Percentiles rank a stretch among this genome's conserved stretches.
These are phyloP conservation scores for Blastobotrys arbuscula DNA, from an alignment of 1,139 yeast species.

Conservation along the genomic window DNA sequence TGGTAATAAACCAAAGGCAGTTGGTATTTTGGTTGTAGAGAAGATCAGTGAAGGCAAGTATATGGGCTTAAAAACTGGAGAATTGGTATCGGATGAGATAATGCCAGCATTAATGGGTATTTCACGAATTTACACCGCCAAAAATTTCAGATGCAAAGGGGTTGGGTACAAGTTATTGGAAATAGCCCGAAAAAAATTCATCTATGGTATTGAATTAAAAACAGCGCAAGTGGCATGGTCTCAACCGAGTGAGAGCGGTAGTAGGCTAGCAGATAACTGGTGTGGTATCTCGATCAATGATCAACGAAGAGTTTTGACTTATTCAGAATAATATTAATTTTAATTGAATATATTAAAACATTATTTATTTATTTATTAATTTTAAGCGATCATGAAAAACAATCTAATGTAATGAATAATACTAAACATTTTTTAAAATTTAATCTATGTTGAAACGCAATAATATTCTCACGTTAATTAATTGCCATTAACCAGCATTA, in stretches of 20 bases:
- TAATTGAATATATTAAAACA: not conserved
- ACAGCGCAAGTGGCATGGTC: slow-evolving; percentile 55
- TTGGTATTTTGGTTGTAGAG: slow-evolving; percentile 50
- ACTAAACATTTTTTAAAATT: too few relatives aligned
- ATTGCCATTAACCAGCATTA: too few relatives aligned
- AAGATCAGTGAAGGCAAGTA: slow-evolving; percentile 38
- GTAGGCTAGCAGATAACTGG: slow-evolving; percentile 43
- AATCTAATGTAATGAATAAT: too few relatives aligned
- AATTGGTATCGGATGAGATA: slow-evolving; percentile 34
- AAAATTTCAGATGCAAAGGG: slow-evolving; percentile 47
- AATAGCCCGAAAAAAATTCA: slow-evolving; percentile 38
- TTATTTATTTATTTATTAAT: slow-evolving; percentile 1
- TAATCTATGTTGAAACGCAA: too few relatives aligned
- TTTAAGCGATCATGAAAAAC: too few relatives aligned
- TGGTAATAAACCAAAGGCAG: slow-evolving; percentile 32
- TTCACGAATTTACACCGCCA: slow-evolving; percentile 61
- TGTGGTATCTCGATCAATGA: slow-evolving; percentile 5
- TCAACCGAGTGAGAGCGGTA: slow-evolving; percentile 64
- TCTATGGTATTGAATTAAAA: slow-evolving; percentile 48
- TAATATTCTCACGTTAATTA: too few relatives aligned
- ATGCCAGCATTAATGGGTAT: slow-evolving; percentile 43
- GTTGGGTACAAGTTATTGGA: slow-evolving; percentile 44
- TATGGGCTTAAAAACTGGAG: slow-evolving; percentile 40
- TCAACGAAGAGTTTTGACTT: slow-evolving; percentile 8
- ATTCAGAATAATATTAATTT: slow-evolving; percentile 9